These are phyloP conservation scores for Penicillium diatomitis DNA, from an alignment of 495 filamentous ascomycete genomes.

Conservation along the genomic window DNA sequence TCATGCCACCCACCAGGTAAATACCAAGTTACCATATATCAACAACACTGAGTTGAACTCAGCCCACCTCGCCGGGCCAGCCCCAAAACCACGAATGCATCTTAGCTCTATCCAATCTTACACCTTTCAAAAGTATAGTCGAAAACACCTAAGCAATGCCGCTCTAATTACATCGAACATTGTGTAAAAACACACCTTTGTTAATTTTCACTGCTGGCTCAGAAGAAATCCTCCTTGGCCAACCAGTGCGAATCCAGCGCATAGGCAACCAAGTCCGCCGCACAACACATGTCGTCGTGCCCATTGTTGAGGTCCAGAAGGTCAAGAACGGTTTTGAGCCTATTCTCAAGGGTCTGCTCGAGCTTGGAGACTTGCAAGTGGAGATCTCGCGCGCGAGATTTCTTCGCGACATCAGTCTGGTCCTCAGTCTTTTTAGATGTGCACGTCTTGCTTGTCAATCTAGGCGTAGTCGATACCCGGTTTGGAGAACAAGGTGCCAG, in stretches of 20 bases:
- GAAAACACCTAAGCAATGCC: too few species aligned
- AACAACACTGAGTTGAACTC: too few species aligned
- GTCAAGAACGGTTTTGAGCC: conserved; percentile 23
- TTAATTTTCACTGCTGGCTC: neutral
- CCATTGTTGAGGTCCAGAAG: conserved; percentile 34
- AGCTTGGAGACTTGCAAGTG: conserved; percentile 14
- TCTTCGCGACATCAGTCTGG: neutral
- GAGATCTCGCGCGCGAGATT: conserved; percentile 6
- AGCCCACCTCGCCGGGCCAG: too few species aligned
- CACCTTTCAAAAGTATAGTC: too few species aligned
- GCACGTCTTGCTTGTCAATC: conserved; percentile 8
- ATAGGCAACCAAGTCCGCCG: conserved; percentile 39
- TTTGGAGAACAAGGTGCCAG: conserved; percentile 33
- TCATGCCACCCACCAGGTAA: too few species aligned
- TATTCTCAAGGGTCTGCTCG: conserved; percentile 24
- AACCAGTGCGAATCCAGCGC: conserved; percentile 40
- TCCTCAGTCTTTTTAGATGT: conserved; percentile 1
- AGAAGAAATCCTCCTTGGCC: conserved; percentile 34
- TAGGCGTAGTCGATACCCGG: conserved; percentile 8
- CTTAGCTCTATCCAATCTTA: too few species aligned
- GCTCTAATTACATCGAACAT: too few species aligned
- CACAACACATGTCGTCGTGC: conserved; percentile 40
- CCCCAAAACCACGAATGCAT: too few species aligned
- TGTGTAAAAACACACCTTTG: too few species aligned
- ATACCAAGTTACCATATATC: too few species aligned